Base-by-base conservation (phyloP, 805 yeast species). In the Myxozyma melibiosi region DNA sequence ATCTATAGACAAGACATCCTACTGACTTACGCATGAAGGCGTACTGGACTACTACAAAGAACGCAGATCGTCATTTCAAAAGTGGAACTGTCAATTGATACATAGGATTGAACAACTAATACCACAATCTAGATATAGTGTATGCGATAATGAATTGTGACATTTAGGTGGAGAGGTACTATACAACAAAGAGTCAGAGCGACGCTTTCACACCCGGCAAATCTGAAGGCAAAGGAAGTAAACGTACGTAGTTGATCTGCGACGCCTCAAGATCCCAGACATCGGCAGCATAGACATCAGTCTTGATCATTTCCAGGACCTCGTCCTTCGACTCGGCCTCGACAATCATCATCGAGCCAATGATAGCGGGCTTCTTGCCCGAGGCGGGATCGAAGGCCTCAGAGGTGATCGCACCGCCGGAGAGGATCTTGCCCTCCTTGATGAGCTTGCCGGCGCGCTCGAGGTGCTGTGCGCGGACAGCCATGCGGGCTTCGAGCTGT, bases 251-350 rank as follows among this genome's bases (percentile, higher is more conserved):
- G 45, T 44, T 52, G 33, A 53, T 49, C 42, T 34, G 34, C 14
- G 55, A 47, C 14, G 39, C 41, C 30, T 53, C 54, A n/a, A 34
- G 25, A 30, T 53, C 57, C 57, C 57, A 53, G 35, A 48, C 57
- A 2, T 44, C 46, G 9, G 28, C 16, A 37, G 43, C 51, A 34
- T 53, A 48, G n/a, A 28, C 58, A 24, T 53, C 57, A 8, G 40
- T 11, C 35, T 48, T 16, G 18, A 53, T 25, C 20, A 53, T 41
- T 28, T 48, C 48, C 18, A 38, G 14, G 20, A 53, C 57, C 16
- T 33, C 18, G 16, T 53, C 57, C 55, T 48, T 48, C 24, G 57
- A 53, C 25, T 52, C 57, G 22, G 53, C 57, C 11, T 53, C 44
- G 20, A 53, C 20, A 16, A 53, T 30, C 22, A 53, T 49, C 25